phyloP scores from a whole-genome alignment of 257 asterid genomes.

The Anisodus acutangulus region DNA sequence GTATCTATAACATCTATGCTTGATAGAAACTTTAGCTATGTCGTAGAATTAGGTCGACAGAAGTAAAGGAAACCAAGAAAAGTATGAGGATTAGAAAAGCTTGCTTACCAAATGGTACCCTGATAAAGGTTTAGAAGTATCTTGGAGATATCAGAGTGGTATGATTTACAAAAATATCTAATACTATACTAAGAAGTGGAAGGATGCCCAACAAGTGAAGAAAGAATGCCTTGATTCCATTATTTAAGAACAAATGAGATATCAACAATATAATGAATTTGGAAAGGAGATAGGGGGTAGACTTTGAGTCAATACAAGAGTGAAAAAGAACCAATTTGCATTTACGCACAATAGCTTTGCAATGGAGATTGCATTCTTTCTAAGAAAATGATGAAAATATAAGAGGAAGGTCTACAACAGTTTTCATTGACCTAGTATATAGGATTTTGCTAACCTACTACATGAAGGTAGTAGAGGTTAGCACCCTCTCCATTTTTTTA shows the following conservation, averaged over 20 bases:
- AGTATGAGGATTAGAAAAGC: background rate
- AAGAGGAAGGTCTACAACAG: background rate
- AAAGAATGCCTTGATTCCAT: background rate
- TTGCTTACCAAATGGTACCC: background rate
- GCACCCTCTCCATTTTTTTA: no score
- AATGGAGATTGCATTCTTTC: background rate
- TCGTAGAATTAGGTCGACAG: background rate
- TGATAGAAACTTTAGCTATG: background rate
- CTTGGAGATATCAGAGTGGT: background rate
- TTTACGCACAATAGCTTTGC: background rate
- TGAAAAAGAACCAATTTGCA: background rate
- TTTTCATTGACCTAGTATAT: background rate
- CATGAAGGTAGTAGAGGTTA: no score
- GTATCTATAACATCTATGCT: slow-evolving; percentile 1
- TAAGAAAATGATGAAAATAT: background rate
- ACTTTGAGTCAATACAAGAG: background rate
- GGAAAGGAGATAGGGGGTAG: background rate
- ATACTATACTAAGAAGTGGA: background rate
- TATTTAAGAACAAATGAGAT: background rate
- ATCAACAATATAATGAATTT: background rate
- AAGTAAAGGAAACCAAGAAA: background rate
- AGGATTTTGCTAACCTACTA: no score
- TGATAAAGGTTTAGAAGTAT: background rate
- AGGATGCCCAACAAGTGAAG: background rate
- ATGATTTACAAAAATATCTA: background rate